Evolutionary conservation across 2,329 filamentous ascomycete genomes (phyloP), one percentile per base, ranked within the genome.

Genomic region (Hypoxylon sp.): DNA sequence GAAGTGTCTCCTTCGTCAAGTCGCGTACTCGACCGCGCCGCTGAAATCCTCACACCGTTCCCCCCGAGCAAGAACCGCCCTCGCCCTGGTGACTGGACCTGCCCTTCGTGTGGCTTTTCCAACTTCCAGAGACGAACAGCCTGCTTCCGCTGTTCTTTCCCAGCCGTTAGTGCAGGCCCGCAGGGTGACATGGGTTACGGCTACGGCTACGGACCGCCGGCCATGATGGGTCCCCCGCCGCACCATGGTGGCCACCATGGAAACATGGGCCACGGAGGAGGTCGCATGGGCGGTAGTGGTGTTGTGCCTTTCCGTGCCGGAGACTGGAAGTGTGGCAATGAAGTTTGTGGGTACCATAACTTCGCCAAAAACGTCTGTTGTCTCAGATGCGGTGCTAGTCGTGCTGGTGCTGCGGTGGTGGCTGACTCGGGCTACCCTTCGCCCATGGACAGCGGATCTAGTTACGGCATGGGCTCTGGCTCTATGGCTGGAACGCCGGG

Each of bases 281-380:
- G 92, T 67, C 91, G 93, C 73, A 93, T 93, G 86, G 91, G 92
- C 70, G 92, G 93, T 70, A 92, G 92, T 73, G 92, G 92, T 61
- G 92, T 94, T 52, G 96, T 99, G 47, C 96, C 96, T 15, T 99
- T 99, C 91, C 92, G 96, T 77, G 96, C 96, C 61, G 96, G 96
- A 77, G 96, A 99, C 79, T 99, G 96, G 96, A 98, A 98, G 82
- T 99, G 96, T 78, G 96, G 96, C 62, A 96, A 96, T 72, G 96
- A 99, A 78, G 94, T 94, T 39, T 99, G 96, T 79, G 93, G 93
- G 65, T 99, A 99, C 81, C 96, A 99, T 85, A 99, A 99, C 84
- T 99, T 99, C 79, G 96, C 96, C 69, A 99, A 99, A 88, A 99
- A 99, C 76, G 95, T 98, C 64, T 97, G 93, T 82, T 99, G 96